Evolutionary conservation across 2,329 filamentous ascomycete genomes (phyloP), one percentile per base, ranked within the genome.

Genomic region (Juglanconis oblonga): DNA sequence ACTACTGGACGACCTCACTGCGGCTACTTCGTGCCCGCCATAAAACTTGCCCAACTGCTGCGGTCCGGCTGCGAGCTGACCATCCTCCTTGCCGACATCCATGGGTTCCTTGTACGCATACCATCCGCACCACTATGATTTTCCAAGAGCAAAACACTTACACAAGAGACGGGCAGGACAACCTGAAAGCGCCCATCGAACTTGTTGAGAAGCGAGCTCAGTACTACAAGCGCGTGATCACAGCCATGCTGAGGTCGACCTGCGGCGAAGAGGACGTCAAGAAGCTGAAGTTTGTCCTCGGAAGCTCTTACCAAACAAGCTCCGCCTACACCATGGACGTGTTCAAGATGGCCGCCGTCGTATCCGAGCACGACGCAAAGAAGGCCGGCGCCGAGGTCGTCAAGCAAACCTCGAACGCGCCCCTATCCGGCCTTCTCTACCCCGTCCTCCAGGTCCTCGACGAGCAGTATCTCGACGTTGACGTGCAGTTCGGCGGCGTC

Each of bases 381-480:
- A 95, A 92, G 76, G 93, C 94, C 0, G 94, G 94, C 44, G 90
- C 92, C 1, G 95, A 98, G 75, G 86, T 98, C 7, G 94, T 99
- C 66, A 98, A 98, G 81, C 92, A 98, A 78, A 87, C 89, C 3
- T 84, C 85, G 59, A 92, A 94, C 69, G 86, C 89, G 9, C 84
- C 89, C 3, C 73, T 96, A 57, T 86, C 83, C 59, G 91, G 90
- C 1, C 80, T 94, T 11, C 83, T 94, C 63, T 96, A 96, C 79
- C 91, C 91, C 1, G 81, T 96, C 52, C 87, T 99, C 76, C 95
- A 98, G 76, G 90, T 90, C 1, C 79, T 98, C 51, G 94, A 98
- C 70, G 94, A 98, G 77, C 83, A 95, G 77, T 87, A 97, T 79
- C 80, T 99, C 3, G 87, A 87, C 59, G 91, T 93, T 4, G 94